These are phyloP conservation scores for Trichoderma koningiopsis DNA, from an alignment of 2,329 filamentous ascomycete species.

Conservation along the genomic window DNA sequence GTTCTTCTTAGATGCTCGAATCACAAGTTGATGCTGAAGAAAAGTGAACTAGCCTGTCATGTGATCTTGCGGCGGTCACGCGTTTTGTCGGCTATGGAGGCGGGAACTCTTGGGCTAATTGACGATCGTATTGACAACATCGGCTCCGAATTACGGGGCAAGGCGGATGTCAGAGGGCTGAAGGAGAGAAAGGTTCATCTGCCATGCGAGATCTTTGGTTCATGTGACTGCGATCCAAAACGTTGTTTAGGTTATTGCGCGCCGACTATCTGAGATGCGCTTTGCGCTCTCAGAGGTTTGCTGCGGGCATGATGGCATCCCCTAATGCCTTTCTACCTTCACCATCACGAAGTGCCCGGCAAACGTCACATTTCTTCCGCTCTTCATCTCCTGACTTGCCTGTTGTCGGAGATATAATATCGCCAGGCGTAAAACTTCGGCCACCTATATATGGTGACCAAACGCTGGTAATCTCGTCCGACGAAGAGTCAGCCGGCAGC, in stretches of 20 bases:
- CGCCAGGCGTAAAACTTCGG: conserved; percentile 35
- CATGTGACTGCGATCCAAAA: not conserved
- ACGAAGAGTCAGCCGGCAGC: conserved; percentile 30
- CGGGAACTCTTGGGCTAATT: not conserved
- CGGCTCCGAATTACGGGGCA: not conserved
- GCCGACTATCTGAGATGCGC: conserved; percentile 46
- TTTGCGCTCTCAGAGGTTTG: conserved; percentile 45
- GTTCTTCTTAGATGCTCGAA: no score
- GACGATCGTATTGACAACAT: not conserved
- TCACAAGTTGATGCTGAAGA: no score
- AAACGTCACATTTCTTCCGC: conserved; percentile 34
- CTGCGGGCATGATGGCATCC: conserved; percentile 38
- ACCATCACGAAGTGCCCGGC: conserved; percentile 38
- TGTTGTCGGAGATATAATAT: conserved; percentile 52
- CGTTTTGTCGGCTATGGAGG: not conserved
- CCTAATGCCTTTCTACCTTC: conserved; percentile 39
- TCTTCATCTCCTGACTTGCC: conserved; percentile 61
- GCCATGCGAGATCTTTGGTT: no score
- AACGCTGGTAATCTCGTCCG: conserved; percentile 41
- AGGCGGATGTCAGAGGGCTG: not conserved
- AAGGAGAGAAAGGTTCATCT: not conserved
- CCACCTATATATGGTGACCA: conserved; percentile 42
- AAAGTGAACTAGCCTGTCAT: conserved; percentile 29
- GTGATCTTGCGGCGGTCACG: conserved; percentile 38
- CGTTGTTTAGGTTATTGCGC: conserved; percentile 36